These are phyloP conservation scores for Epichloe coenophiala DNA, from an alignment of 2,329 filamentous ascomycete species.

Conservation along the genomic window DNA sequence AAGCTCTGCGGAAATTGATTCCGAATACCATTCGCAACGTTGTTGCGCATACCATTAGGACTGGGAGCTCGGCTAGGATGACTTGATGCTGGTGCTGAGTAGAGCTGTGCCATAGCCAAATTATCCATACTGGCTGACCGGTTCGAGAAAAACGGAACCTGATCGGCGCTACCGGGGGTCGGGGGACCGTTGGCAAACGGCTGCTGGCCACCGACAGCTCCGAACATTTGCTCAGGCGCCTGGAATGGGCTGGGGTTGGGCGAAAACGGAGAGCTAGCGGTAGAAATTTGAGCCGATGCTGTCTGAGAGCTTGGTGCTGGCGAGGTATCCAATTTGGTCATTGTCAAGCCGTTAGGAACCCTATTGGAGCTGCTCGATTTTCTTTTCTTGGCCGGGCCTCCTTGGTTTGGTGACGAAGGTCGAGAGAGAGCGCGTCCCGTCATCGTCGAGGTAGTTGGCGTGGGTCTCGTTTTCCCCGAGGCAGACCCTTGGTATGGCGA, in stretches of 20 bases:
- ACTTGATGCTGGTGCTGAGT: conserved; percentile 57
- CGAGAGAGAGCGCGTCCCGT: conserved; percentile 43
- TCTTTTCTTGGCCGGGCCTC: conserved; percentile 65
- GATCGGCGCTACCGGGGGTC: conserved; percentile 54
- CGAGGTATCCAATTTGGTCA: conserved; percentile 65
- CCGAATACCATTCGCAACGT: conserved; percentile 27
- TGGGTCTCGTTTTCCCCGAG: conserved; percentile 21
- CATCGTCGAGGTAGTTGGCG: conserved; percentile 8
- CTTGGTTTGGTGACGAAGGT: conserved; percentile 56
- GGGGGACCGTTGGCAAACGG: conserved; percentile 47
- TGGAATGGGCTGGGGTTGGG: conserved; percentile 32
- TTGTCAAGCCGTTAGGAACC: conserved; percentile 59
- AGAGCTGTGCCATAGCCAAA: conserved; percentile 48
- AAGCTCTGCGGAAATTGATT: conserved; percentile 34
- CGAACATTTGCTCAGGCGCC: conserved; percentile 32
- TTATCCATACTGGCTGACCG: conserved; percentile 54
- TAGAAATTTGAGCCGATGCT: conserved; percentile 24
- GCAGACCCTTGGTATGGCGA: conserved; percentile 18
- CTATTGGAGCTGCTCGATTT: conserved; percentile 63
- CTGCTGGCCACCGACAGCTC: conserved; percentile 24
- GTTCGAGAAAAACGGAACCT: conserved; percentile 40
- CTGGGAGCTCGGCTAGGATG: conserved; percentile 69
- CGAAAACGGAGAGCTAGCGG: conserved; percentile 39
- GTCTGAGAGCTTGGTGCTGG: conserved; percentile 25
- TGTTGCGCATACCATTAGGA: conserved; percentile 41